Percentiles rank a stretch among this genome's conserved stretches.
These are phyloP conservation scores for Pleurotus sapidus DNA, from an alignment of 768 basidiomycete genomes.

Conservation along the genomic window DNA sequence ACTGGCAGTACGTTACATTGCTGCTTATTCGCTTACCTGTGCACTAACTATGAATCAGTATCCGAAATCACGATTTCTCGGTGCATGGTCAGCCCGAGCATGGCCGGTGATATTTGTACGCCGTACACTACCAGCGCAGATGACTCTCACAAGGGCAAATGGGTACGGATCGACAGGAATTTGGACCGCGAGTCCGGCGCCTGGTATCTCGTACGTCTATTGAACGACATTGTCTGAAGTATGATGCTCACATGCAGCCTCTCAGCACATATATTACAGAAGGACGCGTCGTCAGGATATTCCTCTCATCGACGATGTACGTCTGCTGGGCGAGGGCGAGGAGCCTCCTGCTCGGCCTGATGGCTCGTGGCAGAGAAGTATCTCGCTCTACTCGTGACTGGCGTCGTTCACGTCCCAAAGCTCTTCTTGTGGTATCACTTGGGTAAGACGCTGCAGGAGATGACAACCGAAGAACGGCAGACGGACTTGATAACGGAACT, in stretches of 20 bases:
- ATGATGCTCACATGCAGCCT: not conserved
- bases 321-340: constrained; percentile 56
- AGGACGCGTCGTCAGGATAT: constrained; percentile 82
- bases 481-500: constrained; percentile 80
- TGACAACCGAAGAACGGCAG: constrained; percentile 51
- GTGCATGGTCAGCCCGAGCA: constrained; percentile 63
- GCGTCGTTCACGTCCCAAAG: constrained; percentile 51
- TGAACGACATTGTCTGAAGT: constrained; percentile 1
- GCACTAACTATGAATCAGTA: constrained; percentile 38
- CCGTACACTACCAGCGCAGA: constrained; percentile 69
- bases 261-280: constrained; percentile 73
- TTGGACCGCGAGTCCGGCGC: constrained; percentile 64
- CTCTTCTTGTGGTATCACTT: constrained; percentile 79
- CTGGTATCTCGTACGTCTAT: constrained; percentile 54
- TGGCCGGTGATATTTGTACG: constrained; percentile 57
- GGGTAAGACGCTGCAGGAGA: constrained; percentile 60
- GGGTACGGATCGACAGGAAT: constrained; percentile 86
- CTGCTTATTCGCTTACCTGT: too few relatives aligned
- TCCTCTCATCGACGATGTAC: constrained; percentile 72
- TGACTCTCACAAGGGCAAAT: constrained; percentile 78
- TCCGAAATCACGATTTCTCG: constrained; percentile 74
- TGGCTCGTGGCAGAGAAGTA: constrained; percentile 63
- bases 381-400: constrained; percentile 60
- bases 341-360: constrained; percentile 29
- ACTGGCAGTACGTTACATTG: constrained; percentile 59